Conservation (phyloP, 2,329 filamentous ascomycete genomes). For the Ceratocystis colombiana region DNA sequence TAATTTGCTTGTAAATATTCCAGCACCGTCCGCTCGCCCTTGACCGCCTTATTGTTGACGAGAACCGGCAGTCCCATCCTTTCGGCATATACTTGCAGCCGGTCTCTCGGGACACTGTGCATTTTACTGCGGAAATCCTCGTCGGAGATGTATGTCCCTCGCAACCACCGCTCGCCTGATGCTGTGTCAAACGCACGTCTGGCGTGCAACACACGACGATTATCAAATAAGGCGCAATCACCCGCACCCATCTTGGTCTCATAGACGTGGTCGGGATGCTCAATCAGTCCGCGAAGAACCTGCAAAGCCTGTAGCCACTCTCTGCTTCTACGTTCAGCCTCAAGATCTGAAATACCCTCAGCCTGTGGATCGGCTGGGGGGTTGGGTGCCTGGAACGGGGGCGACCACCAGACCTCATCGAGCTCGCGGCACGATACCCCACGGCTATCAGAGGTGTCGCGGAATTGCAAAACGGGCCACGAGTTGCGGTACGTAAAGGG, state of each 20-base stretch:
- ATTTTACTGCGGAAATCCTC: constrained; percentile 37
- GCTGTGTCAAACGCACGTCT: constrained; percentile 60
- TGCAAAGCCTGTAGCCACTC: constrained; percentile 42
- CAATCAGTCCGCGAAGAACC: constrained; percentile 50
- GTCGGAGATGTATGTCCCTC: constrained; percentile 68
- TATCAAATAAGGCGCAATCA: constrained; percentile 90
- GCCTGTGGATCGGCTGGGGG: constrained; percentile 26
- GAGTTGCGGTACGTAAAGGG: constrained; percentile 51
- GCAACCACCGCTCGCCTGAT: constrained; percentile 65
- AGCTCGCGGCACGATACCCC: constrained; percentile 25
- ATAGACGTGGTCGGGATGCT: constrained; percentile 49
- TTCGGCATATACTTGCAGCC: constrained; percentile 22
- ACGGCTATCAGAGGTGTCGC: constrained; percentile 1
- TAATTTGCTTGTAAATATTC: constrained; percentile 20
- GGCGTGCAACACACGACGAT: constrained; percentile 75
- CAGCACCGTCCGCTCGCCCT: constrained; percentile 20
- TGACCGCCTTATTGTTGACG: constrained; percentile 2
- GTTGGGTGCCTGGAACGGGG: constrained; percentile 62
- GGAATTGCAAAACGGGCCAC: constrained; percentile 44
- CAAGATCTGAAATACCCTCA: constrained; percentile 17
- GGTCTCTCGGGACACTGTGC: constrained; percentile 22
- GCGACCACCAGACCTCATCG: constrained; percentile 51
- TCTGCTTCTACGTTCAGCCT: constrained; percentile 18
- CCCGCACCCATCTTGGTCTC: constrained; percentile 66
- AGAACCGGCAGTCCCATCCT: constrained; percentile 22